Base-by-base conservation (phyloP, 2,329 filamentous ascomycete species). In the Talaromyces piceae region DNA sequence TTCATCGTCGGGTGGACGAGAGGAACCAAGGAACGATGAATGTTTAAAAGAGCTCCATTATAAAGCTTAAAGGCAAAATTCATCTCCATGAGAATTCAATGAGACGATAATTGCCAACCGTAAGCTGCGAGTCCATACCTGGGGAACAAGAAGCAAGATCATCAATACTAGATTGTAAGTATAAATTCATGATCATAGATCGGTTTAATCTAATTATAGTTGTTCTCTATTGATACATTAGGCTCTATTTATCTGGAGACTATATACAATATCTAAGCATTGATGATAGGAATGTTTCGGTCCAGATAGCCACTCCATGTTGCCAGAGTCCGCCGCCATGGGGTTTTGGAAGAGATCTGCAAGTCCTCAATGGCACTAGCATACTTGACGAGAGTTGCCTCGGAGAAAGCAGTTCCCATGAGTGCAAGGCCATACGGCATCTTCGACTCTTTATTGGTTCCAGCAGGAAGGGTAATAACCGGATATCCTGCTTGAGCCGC, bases 401-500 rank as follows among this genome's bases (percentile, higher is more conserved):
- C 84, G 1, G 71, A 75, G 73, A 78, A 86, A 0, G 81, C 82
- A 1, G 81, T 84, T 48, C 81, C 64, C 70, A 81, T 76, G 3
- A 86, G 70, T 0, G 73, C 79, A 23, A 86, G 63, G 1, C 81
- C 81, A 55, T 81, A 82, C 0, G 80, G 80, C 78, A 84, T 82
- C 5, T 80, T 79, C 3, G 75, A 77, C 11, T 56, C 67, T 7
- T 66, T 57, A 56, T 78, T 73, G 5, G 81, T 69, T 1, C 82
- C 82, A 0, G 77, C 82, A 0, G 86, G 86, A 1, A 90, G 63
- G 0, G 85, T 87, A 47, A 89, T 74, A 61, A 87, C 76, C 0
- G 86, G 86, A 61, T 89, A 90, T 0, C 86, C 85, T 4, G 86
- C 87, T 67, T 89, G 84, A 0, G 87, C 86, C 0, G 84, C 82